Evolutionary conservation across 176 grass and related monocot species (phyloP), one percentile per base, ranked within the genome.

Genomic region (Zoysia pacifica): DNA sequence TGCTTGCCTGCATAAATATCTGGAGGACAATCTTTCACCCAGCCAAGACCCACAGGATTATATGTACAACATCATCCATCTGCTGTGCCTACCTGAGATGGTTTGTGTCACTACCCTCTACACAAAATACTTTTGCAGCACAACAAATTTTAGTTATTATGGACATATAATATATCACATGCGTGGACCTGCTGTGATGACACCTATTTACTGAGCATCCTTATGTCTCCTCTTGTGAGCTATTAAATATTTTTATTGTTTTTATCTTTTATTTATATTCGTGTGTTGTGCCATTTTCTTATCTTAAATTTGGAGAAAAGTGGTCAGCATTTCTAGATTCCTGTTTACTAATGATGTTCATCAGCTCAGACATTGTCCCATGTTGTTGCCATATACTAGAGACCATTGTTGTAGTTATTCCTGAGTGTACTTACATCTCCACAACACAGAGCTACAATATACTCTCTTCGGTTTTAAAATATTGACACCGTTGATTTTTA

Each of bases 11-110:
- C 56, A 76, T 14, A 76, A 76, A 11, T 62, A 62, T 47, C 73
- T 76, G 55, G 54, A 76, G 55, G 73, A 76, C 18, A 74, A 73
- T 54, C 49, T 73, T 10, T 73, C 2, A n/a, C 14, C 35, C 4
- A 40, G 2, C 49, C 6, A 73, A 3, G 37, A 53, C 11, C 13
- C 4, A 9, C 3, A 9, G 35, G 70, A 55, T 41, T 73, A 61
- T 48, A 65, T 65, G 47, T 65, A 73, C 80, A 73, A 45, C 14
- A 48, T 65, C n/a, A 73, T 73, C 48, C 58, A 64, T 73, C 80
- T 82, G 10, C 38, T 73, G 39, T 82, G 80, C 47, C 38, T 65
- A 63, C 69, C 59, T 44, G 80, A 82, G 6, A 82, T 82, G 69
- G 79, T 72, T 64, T 72, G 68, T 81, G 19, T 72, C 16, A 62